Evolutionary conservation across 2,329 filamentous ascomycete species (phyloP).

Genomic region (Huntiella bhutanensis): DNA sequence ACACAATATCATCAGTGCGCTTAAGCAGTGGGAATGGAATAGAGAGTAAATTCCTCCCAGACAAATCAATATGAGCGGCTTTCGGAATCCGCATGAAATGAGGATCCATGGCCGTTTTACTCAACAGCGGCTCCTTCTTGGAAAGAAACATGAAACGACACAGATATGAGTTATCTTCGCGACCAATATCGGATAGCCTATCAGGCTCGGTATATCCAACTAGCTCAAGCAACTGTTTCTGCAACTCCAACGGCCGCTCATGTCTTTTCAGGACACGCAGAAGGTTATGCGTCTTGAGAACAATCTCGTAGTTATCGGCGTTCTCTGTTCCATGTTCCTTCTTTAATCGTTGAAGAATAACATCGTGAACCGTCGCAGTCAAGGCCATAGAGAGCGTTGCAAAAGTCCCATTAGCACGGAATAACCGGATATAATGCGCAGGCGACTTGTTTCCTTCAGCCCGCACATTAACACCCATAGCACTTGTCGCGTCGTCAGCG

Average conservation of each 20-base stretch:
- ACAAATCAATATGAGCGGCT: constrained; percentile 83
- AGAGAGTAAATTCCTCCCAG: constrained; percentile 75
- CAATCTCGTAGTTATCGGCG: constrained; percentile 84
- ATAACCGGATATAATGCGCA: constrained; percentile 85
- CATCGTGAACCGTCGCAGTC: constrained; percentile 68
- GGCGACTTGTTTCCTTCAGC: constrained; percentile 43
- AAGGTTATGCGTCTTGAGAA: constrained; percentile 82
- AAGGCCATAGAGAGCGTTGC: constrained; percentile 73
- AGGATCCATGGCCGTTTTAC: constrained; percentile 53
- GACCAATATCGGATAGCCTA: constrained; percentile 76
- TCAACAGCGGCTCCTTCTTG: constrained; percentile 30
- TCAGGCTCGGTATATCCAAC: constrained; percentile 79
- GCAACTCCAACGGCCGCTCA: constrained; percentile 75
- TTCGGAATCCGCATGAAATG: constrained; percentile 70
- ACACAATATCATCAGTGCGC: constrained; percentile 81
- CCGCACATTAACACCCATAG: not conserved
- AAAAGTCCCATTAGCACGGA: constrained; percentile 85
- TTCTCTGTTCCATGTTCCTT: constrained; percentile 87
- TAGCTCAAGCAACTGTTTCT: constrained; percentile 79
- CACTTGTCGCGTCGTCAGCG: constrained; percentile 22
- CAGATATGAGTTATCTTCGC: constrained; percentile 93
- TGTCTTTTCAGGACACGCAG: constrained; percentile 58
- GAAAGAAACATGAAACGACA: constrained; percentile 92
- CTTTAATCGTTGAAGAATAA: constrained; percentile 78
- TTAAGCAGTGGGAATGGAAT: constrained; percentile 91